Evolutionary conservation across 768 basidiomycete species (phyloP).

Genomic region (Tubosaeta brunneosetosa): DNA sequence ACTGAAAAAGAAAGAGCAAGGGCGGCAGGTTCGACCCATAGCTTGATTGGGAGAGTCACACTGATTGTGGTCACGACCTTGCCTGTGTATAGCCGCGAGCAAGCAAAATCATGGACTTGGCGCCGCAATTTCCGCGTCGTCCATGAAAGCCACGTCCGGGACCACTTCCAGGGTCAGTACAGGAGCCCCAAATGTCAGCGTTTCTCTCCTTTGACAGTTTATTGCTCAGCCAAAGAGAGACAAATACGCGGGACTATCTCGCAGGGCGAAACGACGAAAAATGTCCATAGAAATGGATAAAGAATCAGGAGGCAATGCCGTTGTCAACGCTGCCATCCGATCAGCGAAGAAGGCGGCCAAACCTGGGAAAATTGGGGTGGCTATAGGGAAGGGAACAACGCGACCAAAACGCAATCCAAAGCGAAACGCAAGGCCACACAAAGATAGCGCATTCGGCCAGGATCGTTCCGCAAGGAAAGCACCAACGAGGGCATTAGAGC

Average conservation of each 20-base stretch:
- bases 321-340: conserved; percentile 73
- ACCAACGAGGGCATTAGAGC: conserved; percentile 58
- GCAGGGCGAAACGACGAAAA: conserved; percentile 83
- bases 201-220: conserved; percentile 4
- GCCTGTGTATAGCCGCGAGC: conserved; percentile 52
- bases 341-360: conserved; percentile 76
- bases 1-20: conserved; percentile 74
- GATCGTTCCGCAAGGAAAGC: conserved; percentile 49
- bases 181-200: neutral
- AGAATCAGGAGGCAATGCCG: conserved; percentile 48
- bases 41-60: neutral
- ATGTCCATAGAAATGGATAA: conserved; percentile 79
- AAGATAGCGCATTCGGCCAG: conserved; percentile 48
- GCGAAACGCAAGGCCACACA: conserved; percentile 28
- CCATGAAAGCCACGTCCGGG: conserved; percentile 29
- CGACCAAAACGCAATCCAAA: conserved; percentile 33
- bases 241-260: conserved; percentile 78
- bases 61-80: conserved; percentile 1
- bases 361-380: conserved; percentile 70
- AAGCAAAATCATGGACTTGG: conserved; percentile 70
- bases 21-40: conserved; percentile 57
- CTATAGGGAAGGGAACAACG: conserved; percentile 34
- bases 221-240: conserved; percentile 63
- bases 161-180: conserved; percentile 40
- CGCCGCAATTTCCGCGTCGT: conserved; percentile 35